These are phyloP conservation scores for Fusarium mundagurra DNA, from an alignment of 2,329 filamentous ascomycete genomes.

Conservation along the genomic window DNA sequence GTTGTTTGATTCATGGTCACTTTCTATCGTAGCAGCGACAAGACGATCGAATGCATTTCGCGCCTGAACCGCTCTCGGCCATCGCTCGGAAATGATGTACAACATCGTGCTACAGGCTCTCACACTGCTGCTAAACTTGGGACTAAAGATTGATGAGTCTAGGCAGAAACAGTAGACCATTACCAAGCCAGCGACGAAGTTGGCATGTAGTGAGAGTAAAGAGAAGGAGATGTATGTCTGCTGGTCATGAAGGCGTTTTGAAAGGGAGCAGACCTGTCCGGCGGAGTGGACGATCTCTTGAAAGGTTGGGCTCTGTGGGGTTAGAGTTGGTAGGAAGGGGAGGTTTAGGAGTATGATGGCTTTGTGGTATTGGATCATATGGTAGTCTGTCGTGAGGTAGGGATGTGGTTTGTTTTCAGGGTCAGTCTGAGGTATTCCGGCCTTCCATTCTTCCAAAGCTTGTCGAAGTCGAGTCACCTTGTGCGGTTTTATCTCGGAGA, in stretches of 20 bases:
- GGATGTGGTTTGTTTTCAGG: neutral
- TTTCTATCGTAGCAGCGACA: neutral
- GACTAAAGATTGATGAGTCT: neutral
- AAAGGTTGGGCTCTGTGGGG: neutral
- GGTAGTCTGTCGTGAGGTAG: neutral
- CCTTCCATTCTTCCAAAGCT: neutral
- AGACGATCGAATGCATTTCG: neutral
- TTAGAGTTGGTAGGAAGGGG: neutral
- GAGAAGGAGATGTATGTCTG: neutral
- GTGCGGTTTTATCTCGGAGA: neutral
- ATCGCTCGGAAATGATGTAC: neutral
- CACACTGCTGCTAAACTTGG: neutral
- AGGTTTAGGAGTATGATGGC: neutral
- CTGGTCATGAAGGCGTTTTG: neutral
- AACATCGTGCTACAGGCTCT: neutral
- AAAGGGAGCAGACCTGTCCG: neutral
- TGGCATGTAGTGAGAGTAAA: neutral
- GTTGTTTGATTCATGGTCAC: neutral
- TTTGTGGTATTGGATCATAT: neutral
- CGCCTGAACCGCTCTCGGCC: neutral
- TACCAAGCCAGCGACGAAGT: neutral
- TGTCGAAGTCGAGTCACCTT: neutral
- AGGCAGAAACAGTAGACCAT: constrained; percentile 8
- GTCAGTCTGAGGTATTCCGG: neutral
- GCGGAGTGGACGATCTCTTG: neutral